Percentiles rank a stretch among this genome's conserved stretches.
These are phyloP conservation scores for Botryotinia convoluta DNA, from an alignment of 2,329 filamentous ascomycete species.

Conservation along the genomic window DNA sequence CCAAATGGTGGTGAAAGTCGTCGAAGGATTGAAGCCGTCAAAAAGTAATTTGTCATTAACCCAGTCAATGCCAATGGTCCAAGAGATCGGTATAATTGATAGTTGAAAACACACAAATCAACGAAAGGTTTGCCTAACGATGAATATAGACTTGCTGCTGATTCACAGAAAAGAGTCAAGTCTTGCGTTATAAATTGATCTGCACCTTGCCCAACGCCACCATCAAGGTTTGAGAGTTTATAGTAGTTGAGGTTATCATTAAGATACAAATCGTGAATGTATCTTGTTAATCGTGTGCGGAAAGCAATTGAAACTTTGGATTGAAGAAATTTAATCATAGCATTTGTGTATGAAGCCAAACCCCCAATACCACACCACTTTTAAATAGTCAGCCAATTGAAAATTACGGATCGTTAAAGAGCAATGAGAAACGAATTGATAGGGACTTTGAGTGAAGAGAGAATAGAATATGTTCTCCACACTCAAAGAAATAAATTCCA, in stretches of 20 bases:
- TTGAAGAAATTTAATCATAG: slow-evolving; percentile 98
- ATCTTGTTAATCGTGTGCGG: slow-evolving; percentile 87
- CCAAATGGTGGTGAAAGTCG: slow-evolving; percentile 92
- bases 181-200: slow-evolving; percentile 99
- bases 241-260: slow-evolving; percentile 96
- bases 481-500: background rate
- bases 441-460: background rate
- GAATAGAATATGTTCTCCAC: too few species aligned
- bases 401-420: background rate
- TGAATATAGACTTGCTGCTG: slow-evolving; percentile 89
- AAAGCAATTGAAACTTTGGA: slow-evolving; percentile 98
- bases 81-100: slow-evolving; percentile 88
- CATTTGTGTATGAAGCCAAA: slow-evolving; percentile 94
- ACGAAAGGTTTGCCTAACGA: slow-evolving; percentile 96
- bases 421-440: slow-evolving; percentile 7
- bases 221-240: slow-evolving; percentile 88
- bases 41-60: slow-evolving; percentile 87
- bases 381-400: slow-evolving; percentile 13
- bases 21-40: slow-evolving; percentile 86
- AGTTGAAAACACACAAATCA: slow-evolving; percentile 97
- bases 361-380: slow-evolving; percentile 90
- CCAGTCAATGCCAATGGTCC: slow-evolving; percentile 85
- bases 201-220: slow-evolving; percentile 84
- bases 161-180: slow-evolving; percentile 89
- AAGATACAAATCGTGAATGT: slow-evolving; percentile 95